Percentiles rank a stretch among this genome's conserved stretches.
These are phyloP conservation scores for Puccinia novopanici DNA, from an alignment of 1,284 basidiomycete genomes.

Conservation along the genomic window DNA sequence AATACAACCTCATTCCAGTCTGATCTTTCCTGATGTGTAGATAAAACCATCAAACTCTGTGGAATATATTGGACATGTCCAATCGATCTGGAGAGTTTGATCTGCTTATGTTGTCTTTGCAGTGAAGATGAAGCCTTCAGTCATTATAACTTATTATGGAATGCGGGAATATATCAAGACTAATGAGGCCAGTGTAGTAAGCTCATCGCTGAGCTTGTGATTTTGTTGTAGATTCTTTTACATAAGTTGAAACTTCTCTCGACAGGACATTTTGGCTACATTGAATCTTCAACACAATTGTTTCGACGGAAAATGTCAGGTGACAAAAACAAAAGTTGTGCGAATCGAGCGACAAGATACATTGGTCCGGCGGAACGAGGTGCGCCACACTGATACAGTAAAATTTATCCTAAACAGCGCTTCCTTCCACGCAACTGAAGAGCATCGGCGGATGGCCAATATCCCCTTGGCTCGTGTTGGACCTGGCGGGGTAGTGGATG, in stretches of 20 bases:
- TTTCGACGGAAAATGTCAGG: no score
- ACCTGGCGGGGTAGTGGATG: no score
- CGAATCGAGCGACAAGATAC: not conserved
- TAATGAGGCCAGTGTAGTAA: not conserved
- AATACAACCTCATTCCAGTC: not conserved
- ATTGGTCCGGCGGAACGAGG: not conserved
- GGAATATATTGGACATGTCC: not conserved
- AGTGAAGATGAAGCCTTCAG: not conserved
- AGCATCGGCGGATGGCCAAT: not conserved
- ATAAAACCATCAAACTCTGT: not conserved
- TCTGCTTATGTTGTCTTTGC: not conserved
- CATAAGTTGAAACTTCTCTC: no score
- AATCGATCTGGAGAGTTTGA: not conserved
- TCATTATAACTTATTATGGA: not conserved
- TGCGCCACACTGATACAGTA: not conserved
- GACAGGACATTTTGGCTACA: not conserved
- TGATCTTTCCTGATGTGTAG: not conserved
- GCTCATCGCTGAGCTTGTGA: not conserved
- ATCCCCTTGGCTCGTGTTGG: no score
- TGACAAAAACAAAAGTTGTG: not conserved
- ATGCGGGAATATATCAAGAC: not conserved
- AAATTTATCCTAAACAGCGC: not conserved
- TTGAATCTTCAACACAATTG: constrained; percentile 7
- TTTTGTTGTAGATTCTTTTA: no score
- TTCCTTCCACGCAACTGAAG: not conserved